Base-by-base conservation (phyloP, 75 land plant genomes). In the Ceratopteris richardii region DNA sequence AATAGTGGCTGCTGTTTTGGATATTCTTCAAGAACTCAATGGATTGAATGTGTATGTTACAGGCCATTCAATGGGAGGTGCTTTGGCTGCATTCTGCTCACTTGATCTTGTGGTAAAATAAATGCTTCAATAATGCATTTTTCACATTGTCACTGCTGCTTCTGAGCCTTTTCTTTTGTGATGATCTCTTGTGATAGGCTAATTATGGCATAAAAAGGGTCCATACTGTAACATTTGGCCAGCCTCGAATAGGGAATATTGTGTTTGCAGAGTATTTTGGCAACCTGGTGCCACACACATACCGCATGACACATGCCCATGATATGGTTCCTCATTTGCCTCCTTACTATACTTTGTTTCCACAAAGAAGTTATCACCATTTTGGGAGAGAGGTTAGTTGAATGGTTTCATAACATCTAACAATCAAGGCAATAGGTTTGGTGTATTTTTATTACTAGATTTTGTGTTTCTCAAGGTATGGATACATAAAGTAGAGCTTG, bases 1-100 rank as follows among this genome's bases (percentile, higher is more conserved):
- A 14, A 43, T 93, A 57, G 25, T 89, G 18, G 70, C 41, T 57
- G 90, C 85, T 37, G 77, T 89, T 66, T 53, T 81, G 58, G 64
- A 16, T 30, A 74, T 80, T 12, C 71, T 56, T 44, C 53, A 66
- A 29, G 54, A 65, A 42, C 78, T 75, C 62, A 80, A 83, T 39
- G 72, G 77, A 16, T 50, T 86, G 11, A 18, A 48, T 7, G 57
- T 93, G 19, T 80, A 81, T 22, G 80, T 86, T 36, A 85, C 87
- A 20, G 98, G 98, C 13, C 98, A 93, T 61, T 93, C 98, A 54
- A 88, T 93, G 95, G 98, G 98, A 55, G 98, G 96, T 17, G 98
- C 98, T 36, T 78, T 93, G 85, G 98, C 98, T 63, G 56, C 87
- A 25, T 83, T 93, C 62, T 88, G 98, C 68, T 94, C 77, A n/a